A percentile compares a stretch with the other conserved stretches of the same genome.
These are phyloP conservation scores for Colletotrichum lindemuthianum DNA, from an alignment of 2,329 filamentous ascomycete genomes.

Conservation along the genomic window DNA sequence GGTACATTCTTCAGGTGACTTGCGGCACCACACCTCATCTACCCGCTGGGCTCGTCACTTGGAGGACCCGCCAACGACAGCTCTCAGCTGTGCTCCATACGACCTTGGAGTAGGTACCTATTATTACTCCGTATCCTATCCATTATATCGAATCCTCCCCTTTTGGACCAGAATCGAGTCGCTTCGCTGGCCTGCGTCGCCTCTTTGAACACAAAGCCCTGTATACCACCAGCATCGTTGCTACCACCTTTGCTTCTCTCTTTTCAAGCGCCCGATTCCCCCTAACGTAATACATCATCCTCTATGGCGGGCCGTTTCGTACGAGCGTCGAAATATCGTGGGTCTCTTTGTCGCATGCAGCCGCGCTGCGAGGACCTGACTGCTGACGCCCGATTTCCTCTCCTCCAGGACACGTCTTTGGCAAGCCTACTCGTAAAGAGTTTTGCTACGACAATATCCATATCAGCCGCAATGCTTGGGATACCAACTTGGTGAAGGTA, in stretches of 20 bases:
- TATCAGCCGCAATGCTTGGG: constrained; percentile 98
- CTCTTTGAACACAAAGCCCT: constrained; percentile 25
- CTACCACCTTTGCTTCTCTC: not conserved
- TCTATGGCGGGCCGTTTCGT: constrained; percentile 73
- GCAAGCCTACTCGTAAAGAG: constrained; percentile 94
- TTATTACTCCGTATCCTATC: not conserved
- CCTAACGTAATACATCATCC: constrained; percentile 25
- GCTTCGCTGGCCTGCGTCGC: constrained; percentile 24
- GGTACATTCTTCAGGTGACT: not conserved
- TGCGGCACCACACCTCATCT: constrained; percentile 24
- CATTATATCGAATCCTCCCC: constrained; percentile 32
- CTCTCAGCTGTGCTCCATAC: constrained; percentile 5
- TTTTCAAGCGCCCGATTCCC: not conserved
- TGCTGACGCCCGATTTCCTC: constrained; percentile 31
- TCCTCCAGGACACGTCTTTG: constrained; percentile 91
- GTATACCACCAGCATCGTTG: constrained; percentile 25
- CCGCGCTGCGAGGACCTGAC: constrained; percentile 42
- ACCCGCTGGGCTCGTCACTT: constrained; percentile 27
- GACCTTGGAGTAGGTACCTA: too few relatives aligned
- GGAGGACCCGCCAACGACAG: constrained; percentile 26
- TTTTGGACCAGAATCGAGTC: constrained; percentile 31
- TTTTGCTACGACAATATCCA: constrained; percentile 98
- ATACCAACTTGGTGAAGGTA: constrained; percentile 98
- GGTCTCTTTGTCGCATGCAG: constrained; percentile 46
- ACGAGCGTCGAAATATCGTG: constrained; percentile 76